A percentile compares a stretch with the other conserved stretches of the same genome.
Conservation (phyloP, 805 yeast species). For the Lipomyces sp. region DNA sequence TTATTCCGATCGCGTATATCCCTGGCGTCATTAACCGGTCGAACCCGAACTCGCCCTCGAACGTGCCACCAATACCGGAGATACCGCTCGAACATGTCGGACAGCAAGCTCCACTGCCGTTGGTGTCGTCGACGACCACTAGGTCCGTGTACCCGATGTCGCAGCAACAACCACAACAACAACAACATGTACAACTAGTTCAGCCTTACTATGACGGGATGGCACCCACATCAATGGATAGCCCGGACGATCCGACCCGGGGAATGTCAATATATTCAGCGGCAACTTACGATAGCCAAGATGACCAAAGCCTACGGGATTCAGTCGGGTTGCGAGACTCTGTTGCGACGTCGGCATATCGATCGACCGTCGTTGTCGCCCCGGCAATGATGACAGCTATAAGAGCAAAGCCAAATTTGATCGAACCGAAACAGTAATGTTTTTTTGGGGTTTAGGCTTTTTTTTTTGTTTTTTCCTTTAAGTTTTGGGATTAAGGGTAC, state of each 20-base stretch:
- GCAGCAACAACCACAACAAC: not conserved
- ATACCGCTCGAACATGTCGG: constrained; percentile 32
- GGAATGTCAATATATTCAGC: constrained; percentile 32
- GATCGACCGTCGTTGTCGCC: constrained; percentile 53
- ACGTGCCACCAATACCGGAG: constrained; percentile 41
- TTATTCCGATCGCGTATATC: constrained; percentile 88
- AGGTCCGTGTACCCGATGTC: not conserved
- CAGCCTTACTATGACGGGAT: not conserved
- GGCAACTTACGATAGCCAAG: constrained; percentile 32
- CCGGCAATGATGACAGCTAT: constrained; percentile 69
- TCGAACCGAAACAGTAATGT: constrained; percentile 40
- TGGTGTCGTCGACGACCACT: not conserved
- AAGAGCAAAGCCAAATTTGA: constrained; percentile 72
- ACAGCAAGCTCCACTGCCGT: not conserved
- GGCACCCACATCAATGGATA: not conserved
- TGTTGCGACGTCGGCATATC: constrained; percentile 48
- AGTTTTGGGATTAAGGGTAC: not conserved
- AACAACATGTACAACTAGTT: not conserved
- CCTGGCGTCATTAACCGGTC: constrained; percentile 72
- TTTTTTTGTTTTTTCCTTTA: not conserved
- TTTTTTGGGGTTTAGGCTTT: not conserved
- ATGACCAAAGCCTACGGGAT: constrained; percentile 39
- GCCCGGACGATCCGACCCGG: constrained; percentile 2
- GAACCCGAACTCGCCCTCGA: constrained; percentile 26
- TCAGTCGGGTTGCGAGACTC: constrained; percentile 47